Evolutionary conservation across 768 basidiomycete species (phyloP), one percentile per base, ranked within the genome.

Genomic region (Serendipita indica): DNA sequence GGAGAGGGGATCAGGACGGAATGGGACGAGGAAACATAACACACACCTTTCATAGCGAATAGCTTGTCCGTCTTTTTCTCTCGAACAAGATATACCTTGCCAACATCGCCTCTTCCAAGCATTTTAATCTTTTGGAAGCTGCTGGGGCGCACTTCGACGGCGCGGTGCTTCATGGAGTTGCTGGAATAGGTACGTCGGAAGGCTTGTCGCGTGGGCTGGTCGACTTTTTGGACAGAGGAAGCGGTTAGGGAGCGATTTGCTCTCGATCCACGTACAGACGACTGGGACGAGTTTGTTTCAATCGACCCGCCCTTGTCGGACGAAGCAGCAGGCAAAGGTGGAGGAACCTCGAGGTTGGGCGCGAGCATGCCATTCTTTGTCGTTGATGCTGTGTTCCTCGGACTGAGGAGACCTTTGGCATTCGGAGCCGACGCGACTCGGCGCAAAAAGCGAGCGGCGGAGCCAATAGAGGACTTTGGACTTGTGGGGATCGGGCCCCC

Each of bases 81-180:
- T 65, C 87, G 80, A 54, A 99, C 96, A 43, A 99, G 80, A 73
- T 97, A 99, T 39, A 99, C 96, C 69, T 94, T 88, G 18, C 96
- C 96, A 46, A 99, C 96, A 71, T 99, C 96, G 45, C 96, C 96
- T 70, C 96, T 91, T 46, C 96, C 96, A n/a, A 98, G 78, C 78
- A 99, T 79, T 74, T 93, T 96, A 73, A 98, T 76, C 75, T 99
- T 99, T 68, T 86, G 79, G 72, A 99, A 99, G 70, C 89, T 92
- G 49, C 82, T 82, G 59, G 96, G 94, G 22, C 84, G 80, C 25
- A 99, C 94, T 73, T 98, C 93, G 60, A 94, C 89, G 86, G 92
- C 64, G 25, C 58, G 57, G 37, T 39, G 18, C 39, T 33, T 28
- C 43, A 99, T 98, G 18, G 91, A 94, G 70, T 96, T 94, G 67